A percentile compares a stretch with the other conserved stretches of the same genome.
phyloP scores from a whole-genome alignment of 331 rosid species.

The Phaseolus coccineus region DNA sequence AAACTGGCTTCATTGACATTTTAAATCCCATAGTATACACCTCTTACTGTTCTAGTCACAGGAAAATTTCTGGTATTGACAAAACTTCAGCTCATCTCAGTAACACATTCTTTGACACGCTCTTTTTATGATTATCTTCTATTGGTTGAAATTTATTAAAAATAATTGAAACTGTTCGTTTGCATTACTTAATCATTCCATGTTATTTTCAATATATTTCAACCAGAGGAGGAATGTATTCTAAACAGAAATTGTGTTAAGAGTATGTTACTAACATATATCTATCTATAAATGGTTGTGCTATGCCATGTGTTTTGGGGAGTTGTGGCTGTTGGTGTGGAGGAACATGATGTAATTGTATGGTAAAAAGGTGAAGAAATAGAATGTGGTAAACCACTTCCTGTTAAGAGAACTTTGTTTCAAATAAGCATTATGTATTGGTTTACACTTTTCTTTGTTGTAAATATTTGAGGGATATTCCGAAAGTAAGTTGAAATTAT shows the following conservation, averaged over 20 bases:
- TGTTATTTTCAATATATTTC: too few relatives aligned
- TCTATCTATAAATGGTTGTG: too few relatives aligned
- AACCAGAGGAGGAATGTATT: not conserved
- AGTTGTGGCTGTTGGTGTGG: not conserved
- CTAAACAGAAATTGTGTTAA: not conserved
- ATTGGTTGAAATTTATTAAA: too few relatives aligned
- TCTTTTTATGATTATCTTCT: not conserved
- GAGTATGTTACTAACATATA: too few relatives aligned
- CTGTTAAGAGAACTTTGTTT: not conserved
- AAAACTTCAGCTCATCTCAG: not conserved
- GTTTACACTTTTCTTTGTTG: not conserved
- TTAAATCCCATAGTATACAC: too few relatives aligned
- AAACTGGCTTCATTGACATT: too few relatives aligned
- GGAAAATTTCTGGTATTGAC: not conserved
- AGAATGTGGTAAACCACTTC: conserved; percentile 3
- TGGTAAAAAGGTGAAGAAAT: not conserved
- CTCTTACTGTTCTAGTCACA: not conserved
- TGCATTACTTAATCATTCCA: too few relatives aligned
- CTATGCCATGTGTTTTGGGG: not conserved
- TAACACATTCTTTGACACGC: not conserved
- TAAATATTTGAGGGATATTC: not conserved
- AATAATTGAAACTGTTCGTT: too few relatives aligned
- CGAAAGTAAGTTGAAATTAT: not conserved
- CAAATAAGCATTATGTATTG: not conserved
- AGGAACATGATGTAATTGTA: not conserved